Percentiles rank a stretch among this genome's conserved stretches.
Conservation (phyloP, 345 rosid species). For the Acer campestre region DNA sequence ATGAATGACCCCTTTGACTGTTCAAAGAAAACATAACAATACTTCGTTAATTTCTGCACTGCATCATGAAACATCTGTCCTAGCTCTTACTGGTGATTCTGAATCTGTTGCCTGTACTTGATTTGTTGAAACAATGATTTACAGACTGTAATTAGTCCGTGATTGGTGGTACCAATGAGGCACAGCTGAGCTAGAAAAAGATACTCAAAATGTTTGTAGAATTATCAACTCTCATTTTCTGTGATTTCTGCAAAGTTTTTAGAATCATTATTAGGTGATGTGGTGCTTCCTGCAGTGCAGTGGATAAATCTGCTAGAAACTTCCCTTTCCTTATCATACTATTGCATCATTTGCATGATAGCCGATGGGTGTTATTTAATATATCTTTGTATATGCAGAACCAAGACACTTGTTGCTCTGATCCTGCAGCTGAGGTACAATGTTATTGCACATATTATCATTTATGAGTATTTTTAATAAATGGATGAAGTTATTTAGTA, state of each 20-base stretch:
- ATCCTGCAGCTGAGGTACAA: conserved; percentile 72
- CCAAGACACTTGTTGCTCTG: conserved; percentile 55
- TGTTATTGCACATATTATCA: conserved; percentile 3
- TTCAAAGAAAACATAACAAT: neutral
- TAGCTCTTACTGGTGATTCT: neutral
- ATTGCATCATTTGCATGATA: neutral
- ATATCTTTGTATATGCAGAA: conserved; percentile 43
- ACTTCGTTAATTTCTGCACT: neutral
- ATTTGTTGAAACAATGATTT: neutral
- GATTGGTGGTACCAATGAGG: neutral
- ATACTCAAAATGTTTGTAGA: neutral
- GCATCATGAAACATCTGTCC: neutral
- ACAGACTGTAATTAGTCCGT: neutral
- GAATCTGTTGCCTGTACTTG: neutral
- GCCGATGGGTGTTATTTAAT: conserved; percentile 15
- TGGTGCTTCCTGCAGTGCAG: neutral
- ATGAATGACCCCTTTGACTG: neutral
- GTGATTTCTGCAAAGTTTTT: neutral
- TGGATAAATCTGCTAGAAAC: neutral
- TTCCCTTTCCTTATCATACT: neutral
- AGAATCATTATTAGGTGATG: neutral
- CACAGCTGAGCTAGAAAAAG: neutral
- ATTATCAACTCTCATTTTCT: neutral
- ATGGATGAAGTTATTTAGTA: neutral
- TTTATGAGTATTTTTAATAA: conserved; percentile 1